Base-by-base conservation (phyloP, 2,329 filamentous ascomycete species). In the Pseudocercospora macadamiae region DNA sequence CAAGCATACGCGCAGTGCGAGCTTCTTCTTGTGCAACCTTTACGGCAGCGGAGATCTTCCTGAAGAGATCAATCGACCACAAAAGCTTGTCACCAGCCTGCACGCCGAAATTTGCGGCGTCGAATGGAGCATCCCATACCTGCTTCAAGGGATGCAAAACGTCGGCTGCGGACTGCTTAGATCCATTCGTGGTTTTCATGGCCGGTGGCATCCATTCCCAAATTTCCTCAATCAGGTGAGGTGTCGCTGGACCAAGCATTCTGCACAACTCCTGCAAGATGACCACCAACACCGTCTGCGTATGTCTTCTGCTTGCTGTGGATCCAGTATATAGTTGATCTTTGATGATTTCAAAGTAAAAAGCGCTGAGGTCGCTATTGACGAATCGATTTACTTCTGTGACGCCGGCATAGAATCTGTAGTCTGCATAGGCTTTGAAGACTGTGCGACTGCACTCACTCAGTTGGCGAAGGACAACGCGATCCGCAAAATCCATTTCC, bases 281-380 rank as follows among this genome's bases (percentile, higher is more conserved):
- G 25, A 82, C 72, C 47, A 79, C 80, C 6, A 88, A 74, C 1
- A 84, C 81, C 4, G 77, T 80, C 65, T 88, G 86, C 1, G 83
- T 82, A 19, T 79, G 78, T 23, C 78, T 70, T 53, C 86, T 79
- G 47, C 89, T 88, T 12, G 83, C 81, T 12, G 84, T 84, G 60
- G 87, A 84, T 26, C 89, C 90, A 45, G 93, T 95, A 78, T 99
- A 99, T 1, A 97, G 80, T 2, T 91, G 83, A 70, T 99, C 95
- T 75, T 99, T 99, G 68, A 93, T 82, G 0, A 90, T 87, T 75
- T 99, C 95, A 57, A 99, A 86, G 74, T 97, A 99, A 74, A 97
- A 96, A 0, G 93, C 89, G 0, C 92, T 97, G 21, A 99, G 82
- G 66, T 97, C 90, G 21, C 82, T 86, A 55, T 87, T 86, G 59